These are phyloP conservation scores for Neurospora sp. DNA, from an alignment of 495 filamentous ascomycete species.

Conservation along the genomic window DNA sequence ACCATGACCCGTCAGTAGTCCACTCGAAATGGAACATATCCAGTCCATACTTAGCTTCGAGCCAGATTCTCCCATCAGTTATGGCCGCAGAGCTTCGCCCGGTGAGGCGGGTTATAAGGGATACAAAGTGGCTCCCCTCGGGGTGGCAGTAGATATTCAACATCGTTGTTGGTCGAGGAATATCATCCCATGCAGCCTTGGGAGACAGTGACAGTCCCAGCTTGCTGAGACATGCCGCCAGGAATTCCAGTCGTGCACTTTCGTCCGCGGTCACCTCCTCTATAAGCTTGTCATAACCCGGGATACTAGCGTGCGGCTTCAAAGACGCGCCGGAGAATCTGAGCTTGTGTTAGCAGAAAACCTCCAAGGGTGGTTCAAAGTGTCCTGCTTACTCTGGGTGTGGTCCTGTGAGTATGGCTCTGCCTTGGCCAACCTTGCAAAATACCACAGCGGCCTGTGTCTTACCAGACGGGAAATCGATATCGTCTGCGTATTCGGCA, in stretches of 20 bases:
- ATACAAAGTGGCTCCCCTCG: neutral
- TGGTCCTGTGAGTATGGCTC: conserved; percentile 70
- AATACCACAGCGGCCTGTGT: conserved; percentile 73
- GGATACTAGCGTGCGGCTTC: conserved; percentile 46
- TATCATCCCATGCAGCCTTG: conserved; percentile 51
- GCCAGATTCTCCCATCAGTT: neutral
- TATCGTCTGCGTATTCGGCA: conserved; percentile 63
- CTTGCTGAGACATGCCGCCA: conserved; percentile 73
- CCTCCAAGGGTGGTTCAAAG: neutral
- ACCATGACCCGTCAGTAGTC: neutral
- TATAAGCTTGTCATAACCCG: conserved; percentile 57
- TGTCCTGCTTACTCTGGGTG: conserved; percentile 73
- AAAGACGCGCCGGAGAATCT: conserved; percentile 83
- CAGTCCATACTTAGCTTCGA: neutral
- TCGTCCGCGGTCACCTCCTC: conserved; percentile 63
- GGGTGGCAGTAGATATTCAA: neutral
- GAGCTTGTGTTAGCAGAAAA: conserved; percentile 1
- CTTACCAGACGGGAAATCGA: conserved; percentile 69
- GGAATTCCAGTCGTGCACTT: conserved; percentile 55
- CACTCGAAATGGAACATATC: neutral
- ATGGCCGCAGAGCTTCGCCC: neutral
- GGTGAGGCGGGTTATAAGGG: neutral
- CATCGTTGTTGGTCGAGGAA: neutral
- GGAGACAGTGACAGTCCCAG: conserved; percentile 79
- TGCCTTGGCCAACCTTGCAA: conserved; percentile 77